These are phyloP conservation scores for Gastrolobium villosum DNA, from an alignment of 306 rosid genomes.

Conservation along the genomic window DNA sequence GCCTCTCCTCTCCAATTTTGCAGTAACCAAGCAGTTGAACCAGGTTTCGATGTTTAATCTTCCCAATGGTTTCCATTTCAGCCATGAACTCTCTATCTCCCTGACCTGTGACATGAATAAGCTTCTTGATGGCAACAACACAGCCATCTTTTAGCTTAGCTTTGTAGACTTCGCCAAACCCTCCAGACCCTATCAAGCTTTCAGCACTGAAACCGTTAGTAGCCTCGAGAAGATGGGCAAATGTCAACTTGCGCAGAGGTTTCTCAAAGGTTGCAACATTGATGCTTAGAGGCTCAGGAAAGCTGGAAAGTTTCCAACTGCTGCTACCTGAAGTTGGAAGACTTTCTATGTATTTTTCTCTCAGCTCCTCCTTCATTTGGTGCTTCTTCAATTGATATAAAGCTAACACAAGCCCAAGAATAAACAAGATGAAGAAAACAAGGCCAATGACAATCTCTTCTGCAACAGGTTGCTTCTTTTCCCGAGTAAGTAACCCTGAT, in stretches of 20 bases:
- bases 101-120: constrained; percentile 76
- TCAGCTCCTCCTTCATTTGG: constrained; percentile 51
- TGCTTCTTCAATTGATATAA: constrained; percentile 54
- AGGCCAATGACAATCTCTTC: constrained; percentile 56
- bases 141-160: constrained; percentile 77
- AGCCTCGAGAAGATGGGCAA: constrained; percentile 82
- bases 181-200: constrained; percentile 85
- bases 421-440: constrained; percentile 58
- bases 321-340: constrained; percentile 81
- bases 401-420: constrained; percentile 52
- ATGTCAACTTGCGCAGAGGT: constrained; percentile 75
- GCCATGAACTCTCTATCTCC: constrained; percentile 94
- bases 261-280: constrained; percentile 80
- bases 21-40: constrained; percentile 84
- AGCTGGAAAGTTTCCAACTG: constrained; percentile 78
- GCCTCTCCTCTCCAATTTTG: constrained; percentile 87
- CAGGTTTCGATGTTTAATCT: constrained; percentile 81
- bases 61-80: constrained; percentile 91
- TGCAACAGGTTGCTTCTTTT: constrained; percentile 60
- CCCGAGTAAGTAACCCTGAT: constrained; percentile 6
- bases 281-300: constrained; percentile 79
- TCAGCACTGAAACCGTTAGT: constrained; percentile 82
- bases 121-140: constrained; percentile 86
- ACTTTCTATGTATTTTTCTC: constrained; percentile 71
- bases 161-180: constrained; percentile 88